Base-by-base conservation (phyloP, 23 red algal species). In the Gracilaria domingensis region DNA sequence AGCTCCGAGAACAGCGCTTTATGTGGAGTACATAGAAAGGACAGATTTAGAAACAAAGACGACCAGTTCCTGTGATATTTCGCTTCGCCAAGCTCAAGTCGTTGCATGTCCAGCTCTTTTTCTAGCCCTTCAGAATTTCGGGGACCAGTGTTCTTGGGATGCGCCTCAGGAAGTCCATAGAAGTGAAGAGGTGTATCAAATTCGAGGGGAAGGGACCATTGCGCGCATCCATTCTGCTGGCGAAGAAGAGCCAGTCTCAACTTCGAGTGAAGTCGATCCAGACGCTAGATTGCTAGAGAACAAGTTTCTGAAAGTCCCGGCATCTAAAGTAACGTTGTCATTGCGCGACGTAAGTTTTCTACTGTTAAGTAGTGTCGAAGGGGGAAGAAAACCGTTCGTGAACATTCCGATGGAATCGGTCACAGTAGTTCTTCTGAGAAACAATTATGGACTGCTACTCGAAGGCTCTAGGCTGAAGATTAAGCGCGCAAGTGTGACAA, bases 21-120 rank as follows among this genome's bases (percentile, higher is more conserved):
- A 23, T 30, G 75, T 86, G n/a, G 83, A 86, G 57, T 45, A 35
- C 13, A 67, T 86, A 24, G 26, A 70, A 54, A 44, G 83, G 29
- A 73, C 28, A 2, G 83, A 86, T 45, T 25, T 20, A 8, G 40
- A 86, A 32, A 50, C 59, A 11, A 57, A 53, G 66, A 16, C 37
- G 25, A 86, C 47, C 13, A 50, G 59, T 48, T 86, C 83, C 33
- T 34, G 0, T 34, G 17, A 14, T 51, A 51, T 86, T 40, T 54
- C 47, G 16, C 30, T 86, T 40, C 36, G 56, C 6, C 12, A 45
- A 18, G 59, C 48, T 24, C 65, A 71, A 74, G 50, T 55, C 25
- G 35, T 35, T 26, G 61, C 16, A 4, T 64, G 61, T 47, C 36
- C 49, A 35, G 12, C 39, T 44, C 34, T 75, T 45, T 40, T 40